phyloP scores from a whole-genome alignment of 495 filamentous ascomycete genomes.

The Pyronema omphalodes region DNA sequence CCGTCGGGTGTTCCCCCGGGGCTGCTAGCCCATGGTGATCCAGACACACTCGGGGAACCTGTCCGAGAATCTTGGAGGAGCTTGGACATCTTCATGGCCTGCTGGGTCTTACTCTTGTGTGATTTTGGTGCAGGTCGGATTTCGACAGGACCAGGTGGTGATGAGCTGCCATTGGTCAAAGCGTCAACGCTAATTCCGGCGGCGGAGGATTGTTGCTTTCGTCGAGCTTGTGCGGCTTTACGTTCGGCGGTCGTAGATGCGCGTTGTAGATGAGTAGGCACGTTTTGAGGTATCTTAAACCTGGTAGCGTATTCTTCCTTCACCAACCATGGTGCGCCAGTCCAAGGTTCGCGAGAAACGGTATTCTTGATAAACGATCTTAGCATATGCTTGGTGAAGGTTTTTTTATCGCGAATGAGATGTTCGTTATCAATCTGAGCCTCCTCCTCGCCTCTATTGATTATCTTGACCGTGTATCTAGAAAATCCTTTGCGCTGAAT shows the following conservation, averaged over 20 bases:
- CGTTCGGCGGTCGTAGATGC: constrained; percentile 60
- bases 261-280: constrained; percentile 68
- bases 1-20: constrained; percentile 21
- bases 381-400: constrained; percentile 88
- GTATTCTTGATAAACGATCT: constrained; percentile 91
- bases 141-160: constrained; percentile 45
- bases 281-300: constrained; percentile 65
- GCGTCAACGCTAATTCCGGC: constrained; percentile 12
- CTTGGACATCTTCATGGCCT: constrained; percentile 24
- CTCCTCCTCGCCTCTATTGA: constrained; percentile 51
- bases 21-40: constrained; percentile 20
- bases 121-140: constrained; percentile 67
- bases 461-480: constrained; percentile 61
- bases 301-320: constrained; percentile 67
- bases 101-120: constrained; percentile 42
- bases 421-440: constrained; percentile 62
- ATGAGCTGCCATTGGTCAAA: constrained; percentile 31
- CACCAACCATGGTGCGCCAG: constrained; percentile 85
- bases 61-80: constrained; percentile 29
- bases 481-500: constrained; percentile 38
- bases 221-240: constrained; percentile 47
- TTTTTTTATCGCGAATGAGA: constrained; percentile 71
- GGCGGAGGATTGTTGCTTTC: constrained; percentile 32
- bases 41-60: constrained; percentile 17
- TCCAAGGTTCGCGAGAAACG: constrained; percentile 78